These are phyloP conservation scores for Plectosphaerella sp. DNA, from an alignment of 2,329 filamentous ascomycete species.

Conservation along the genomic window DNA sequence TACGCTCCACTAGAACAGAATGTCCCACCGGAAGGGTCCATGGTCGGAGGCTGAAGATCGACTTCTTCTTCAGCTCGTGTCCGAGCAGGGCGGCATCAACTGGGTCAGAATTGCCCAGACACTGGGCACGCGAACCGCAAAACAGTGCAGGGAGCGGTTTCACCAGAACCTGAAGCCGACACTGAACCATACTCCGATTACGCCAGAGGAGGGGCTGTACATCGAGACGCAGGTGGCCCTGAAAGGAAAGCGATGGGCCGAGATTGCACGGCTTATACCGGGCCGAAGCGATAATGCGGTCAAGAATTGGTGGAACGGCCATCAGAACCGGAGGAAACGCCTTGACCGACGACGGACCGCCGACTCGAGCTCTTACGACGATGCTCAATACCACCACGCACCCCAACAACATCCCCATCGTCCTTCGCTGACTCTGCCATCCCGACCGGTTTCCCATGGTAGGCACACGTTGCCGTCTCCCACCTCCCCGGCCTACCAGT, in stretches of 20 bases:
- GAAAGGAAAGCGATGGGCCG: slow-evolving; percentile 86
- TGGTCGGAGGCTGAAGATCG: slow-evolving; percentile 78
- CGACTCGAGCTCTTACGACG: slow-evolving; percentile 13
- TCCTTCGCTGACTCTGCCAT: slow-evolving; percentile 12
- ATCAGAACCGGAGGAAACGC: slow-evolving; percentile 73
- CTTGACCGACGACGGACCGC: slow-evolving; percentile 32
- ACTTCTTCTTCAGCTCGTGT: slow-evolving; percentile 65
- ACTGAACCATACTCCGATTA: slow-evolving; percentile 71
- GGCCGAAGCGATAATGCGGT: slow-evolving; percentile 92
- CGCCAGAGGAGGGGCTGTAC: slow-evolving; percentile 60
- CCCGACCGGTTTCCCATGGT: slow-evolving; percentile 2
- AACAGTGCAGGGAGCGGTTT: slow-evolving; percentile 92
- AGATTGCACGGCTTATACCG: slow-evolving; percentile 77
- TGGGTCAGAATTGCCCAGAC: slow-evolving; percentile 83
- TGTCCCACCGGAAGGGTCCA: slow-evolving; percentile 56
- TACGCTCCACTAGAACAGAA: background rate
- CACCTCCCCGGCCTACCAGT: slow-evolving; percentile 9
- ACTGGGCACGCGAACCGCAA: slow-evolving; percentile 75
- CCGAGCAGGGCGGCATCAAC: slow-evolving; percentile 70
- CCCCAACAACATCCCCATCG: slow-evolving; percentile 18
- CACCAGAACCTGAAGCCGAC: slow-evolving; percentile 86
- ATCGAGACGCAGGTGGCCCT: slow-evolving; percentile 75
- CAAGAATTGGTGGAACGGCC: slow-evolving; percentile 98
- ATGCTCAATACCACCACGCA: slow-evolving; percentile 5
- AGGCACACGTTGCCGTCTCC: slow-evolving; percentile 10